Evolutionary conservation across 1,139 yeast genomes (phyloP).

Genomic region (Hansenula sp.): DNA sequence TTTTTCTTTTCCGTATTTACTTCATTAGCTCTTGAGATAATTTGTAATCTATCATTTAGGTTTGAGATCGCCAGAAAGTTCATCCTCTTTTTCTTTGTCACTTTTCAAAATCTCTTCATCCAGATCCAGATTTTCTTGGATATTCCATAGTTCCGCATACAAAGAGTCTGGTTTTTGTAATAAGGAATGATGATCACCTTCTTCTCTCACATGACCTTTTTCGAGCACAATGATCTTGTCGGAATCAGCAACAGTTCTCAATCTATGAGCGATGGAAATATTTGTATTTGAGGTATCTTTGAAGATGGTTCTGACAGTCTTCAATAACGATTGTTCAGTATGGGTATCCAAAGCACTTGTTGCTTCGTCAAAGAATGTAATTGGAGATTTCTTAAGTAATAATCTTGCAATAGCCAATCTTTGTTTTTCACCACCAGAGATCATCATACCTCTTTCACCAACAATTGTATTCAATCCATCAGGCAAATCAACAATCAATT

Average conservation of each 20-base stretch:
- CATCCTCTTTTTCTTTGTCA: slow-evolving; percentile 7
- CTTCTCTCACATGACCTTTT: slow-evolving; percentile 77
- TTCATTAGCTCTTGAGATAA: too few relatives aligned
- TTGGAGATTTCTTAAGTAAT: slow-evolving; percentile 76
- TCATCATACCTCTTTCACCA: slow-evolving; percentile 99
- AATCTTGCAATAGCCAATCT: slow-evolving; percentile 90
- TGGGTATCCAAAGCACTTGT: slow-evolving; percentile 96
- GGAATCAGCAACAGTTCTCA: slow-evolving; percentile 90
- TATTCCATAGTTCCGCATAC: slow-evolving; percentile 81
- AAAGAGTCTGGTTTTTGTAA: slow-evolving; percentile 51
- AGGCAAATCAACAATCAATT: slow-evolving; percentile 66
- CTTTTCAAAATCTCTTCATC: slow-evolving; percentile 27
- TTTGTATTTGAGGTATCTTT: slow-evolving; percentile 60
- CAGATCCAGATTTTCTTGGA: slow-evolving; percentile 76
- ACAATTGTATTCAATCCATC: slow-evolving; percentile 82
- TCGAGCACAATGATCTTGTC: slow-evolving; percentile 88
- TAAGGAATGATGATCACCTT: slow-evolving; percentile 72
- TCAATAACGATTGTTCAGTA: slow-evolving; percentile 81
- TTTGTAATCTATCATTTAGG: background rate
- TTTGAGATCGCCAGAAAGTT: background rate
- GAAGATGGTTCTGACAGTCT: slow-evolving; percentile 64
- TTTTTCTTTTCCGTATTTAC: too few relatives aligned
- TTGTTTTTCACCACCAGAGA: slow-evolving; percentile 98
- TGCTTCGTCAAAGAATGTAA: slow-evolving; percentile 95
- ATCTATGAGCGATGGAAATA: slow-evolving; percentile 88